Evolutionary conservation across 495 filamentous ascomycete species (phyloP).

Genomic region (Achaetomiella virescens): DNA sequence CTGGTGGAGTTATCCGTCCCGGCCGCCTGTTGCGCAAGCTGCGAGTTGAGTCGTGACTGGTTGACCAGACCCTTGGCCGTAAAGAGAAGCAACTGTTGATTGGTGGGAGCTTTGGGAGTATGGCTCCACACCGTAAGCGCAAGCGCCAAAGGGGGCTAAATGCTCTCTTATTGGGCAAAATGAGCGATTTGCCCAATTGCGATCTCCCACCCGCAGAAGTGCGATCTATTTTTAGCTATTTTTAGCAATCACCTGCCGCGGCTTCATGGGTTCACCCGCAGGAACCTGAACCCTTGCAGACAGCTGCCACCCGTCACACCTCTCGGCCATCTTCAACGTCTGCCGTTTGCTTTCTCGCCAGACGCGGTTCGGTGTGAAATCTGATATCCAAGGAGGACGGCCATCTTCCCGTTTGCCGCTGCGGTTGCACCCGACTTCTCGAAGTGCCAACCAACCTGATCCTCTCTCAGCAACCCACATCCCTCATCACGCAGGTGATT

Average conservation of each 20-base stretch:
- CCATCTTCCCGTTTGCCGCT: background rate
- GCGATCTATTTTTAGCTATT: constrained; percentile 32
- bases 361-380: background rate
- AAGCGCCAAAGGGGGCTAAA: constrained; percentile 28
- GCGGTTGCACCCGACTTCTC: background rate
- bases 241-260: constrained; percentile 21
- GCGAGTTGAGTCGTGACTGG: background rate
- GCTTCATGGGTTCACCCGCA: background rate
- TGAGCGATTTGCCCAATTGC: constrained; percentile 25
- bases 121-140: constrained; percentile 12
- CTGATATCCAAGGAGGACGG: background rate
- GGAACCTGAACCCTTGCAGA: too few species aligned
- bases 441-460: background rate
- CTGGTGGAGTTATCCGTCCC: background rate
- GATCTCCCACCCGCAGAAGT: constrained; percentile 16
- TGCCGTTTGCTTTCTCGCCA: background rate
- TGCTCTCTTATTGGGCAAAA: constrained; percentile 22
- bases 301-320: background rate
- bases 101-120: constrained; percentile 2
- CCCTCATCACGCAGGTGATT: background rate
- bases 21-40: background rate
- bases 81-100: constrained; percentile 1
- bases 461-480: background rate
- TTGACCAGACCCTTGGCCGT: background rate
- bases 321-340: background rate